Base-by-base conservation (phyloP, 352 stramenopile genomes). In the Pythium phragmitis region DNA sequence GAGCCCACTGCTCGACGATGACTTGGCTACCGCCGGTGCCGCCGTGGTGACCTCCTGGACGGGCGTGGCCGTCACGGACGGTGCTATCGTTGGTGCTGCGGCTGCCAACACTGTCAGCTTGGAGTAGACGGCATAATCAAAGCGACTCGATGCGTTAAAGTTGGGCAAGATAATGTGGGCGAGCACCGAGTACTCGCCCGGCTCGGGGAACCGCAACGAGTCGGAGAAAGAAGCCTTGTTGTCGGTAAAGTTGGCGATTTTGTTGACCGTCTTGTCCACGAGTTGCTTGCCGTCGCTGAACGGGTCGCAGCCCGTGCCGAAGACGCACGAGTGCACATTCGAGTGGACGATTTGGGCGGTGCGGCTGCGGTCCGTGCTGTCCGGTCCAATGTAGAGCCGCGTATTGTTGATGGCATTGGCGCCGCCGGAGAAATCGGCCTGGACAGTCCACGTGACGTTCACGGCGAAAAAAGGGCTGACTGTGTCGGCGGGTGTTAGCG, bases 291-390 rank as follows among this genome's bases (percentile, higher is more conserved):
- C 68, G 54, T 71, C 63, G 53, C 53, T 62, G 54, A 74, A 74
- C 41, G 68, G 57, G 41, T 74, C 68, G 63, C 68, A 74, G 21
- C 63, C 68, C 17, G 68, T 74, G 51, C 68, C 68, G 30, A 63
- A 70, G 37, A 71, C 63, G 14, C 68, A 74, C 52, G 63, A 71
- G 48, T 74, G 68, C 16, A 74, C 54, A 33, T 74, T 74, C 39
- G 68, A 70, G 57, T 74, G 63, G 9, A 74, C 63, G 48, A 74
- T 74, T 43, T 74, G 68, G n/a, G 56, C 67, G 7, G 11, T 39
- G 2, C 19, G 16, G n/a, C 37, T 33, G 51, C 62, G 56, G 19
- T 17, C 13, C 13, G 13, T 70, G 36, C 14, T 67, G 52, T 66
- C 67, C 7, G 49, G 48, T 12, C 61, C 67, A 30, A 60, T 64